Evolutionary conservation across 2,329 filamentous ascomycete genomes (phyloP).

Genomic region (Graphium sp.): DNA sequence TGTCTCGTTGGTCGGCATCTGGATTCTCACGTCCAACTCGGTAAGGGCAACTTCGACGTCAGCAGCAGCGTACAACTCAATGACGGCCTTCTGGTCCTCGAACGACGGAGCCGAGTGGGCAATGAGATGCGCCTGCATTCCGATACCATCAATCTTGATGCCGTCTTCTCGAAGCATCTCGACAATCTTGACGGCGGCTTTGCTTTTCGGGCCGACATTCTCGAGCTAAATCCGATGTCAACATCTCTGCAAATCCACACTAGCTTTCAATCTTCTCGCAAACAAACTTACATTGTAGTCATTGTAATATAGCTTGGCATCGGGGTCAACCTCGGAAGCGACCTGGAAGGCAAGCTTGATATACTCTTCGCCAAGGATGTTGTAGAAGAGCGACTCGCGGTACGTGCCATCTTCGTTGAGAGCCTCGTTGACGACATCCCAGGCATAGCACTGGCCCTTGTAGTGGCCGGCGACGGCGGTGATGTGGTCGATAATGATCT

Average conservation of each 20-base stretch:
- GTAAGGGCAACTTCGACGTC: constrained; percentile 35
- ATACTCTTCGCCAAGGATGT: constrained; percentile 36
- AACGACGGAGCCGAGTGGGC: constrained; percentile 30
- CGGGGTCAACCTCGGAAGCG: constrained; percentile 33
- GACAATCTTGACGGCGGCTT: constrained; percentile 24
- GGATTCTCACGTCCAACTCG: constrained; percentile 33
- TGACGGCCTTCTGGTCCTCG: constrained; percentile 20
- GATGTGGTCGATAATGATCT: constrained; percentile 36
- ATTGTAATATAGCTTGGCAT: constrained; percentile 38
- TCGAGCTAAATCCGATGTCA: too few relatives aligned
- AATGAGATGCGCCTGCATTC: constrained; percentile 44
- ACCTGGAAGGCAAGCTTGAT: constrained; percentile 40
- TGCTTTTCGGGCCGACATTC: constrained; percentile 26
- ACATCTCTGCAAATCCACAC: too few relatives aligned
- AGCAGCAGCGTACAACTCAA: constrained; percentile 22
- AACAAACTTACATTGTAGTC: too few relatives aligned
- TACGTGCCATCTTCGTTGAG: constrained; percentile 38
- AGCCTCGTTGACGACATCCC: constrained; percentile 52
- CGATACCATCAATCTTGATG: constrained; percentile 44
- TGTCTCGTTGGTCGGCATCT: constrained; percentile 11
- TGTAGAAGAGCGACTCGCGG: constrained; percentile 34
- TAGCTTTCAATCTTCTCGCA: too few relatives aligned
- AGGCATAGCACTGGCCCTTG: constrained; percentile 41
- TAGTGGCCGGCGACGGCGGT: constrained; percentile 38
- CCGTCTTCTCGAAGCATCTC: constrained; percentile 25